These are phyloP conservation scores for Neoarthrinium moseri DNA, from an alignment of 2,329 filamentous ascomycete genomes.

Conservation along the genomic window DNA sequence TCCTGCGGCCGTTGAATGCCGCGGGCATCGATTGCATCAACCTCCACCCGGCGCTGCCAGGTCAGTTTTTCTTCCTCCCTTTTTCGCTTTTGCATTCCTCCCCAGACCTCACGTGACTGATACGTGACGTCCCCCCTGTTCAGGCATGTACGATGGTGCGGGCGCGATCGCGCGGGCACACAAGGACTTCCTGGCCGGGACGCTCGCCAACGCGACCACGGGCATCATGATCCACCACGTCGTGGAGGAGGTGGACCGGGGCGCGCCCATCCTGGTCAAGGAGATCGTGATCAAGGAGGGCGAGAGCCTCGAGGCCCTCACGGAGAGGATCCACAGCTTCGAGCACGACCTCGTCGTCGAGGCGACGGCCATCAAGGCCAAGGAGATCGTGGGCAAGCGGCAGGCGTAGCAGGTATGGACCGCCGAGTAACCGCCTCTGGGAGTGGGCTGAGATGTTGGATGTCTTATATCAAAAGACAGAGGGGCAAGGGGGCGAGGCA, in stretches of 20 bases:
- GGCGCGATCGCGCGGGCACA: slow-evolving; percentile 70
- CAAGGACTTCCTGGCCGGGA: slow-evolving; percentile 54
- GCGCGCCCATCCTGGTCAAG: slow-evolving; percentile 66
- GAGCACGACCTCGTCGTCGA: slow-evolving; percentile 81
- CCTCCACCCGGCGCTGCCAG: slow-evolving; percentile 68
- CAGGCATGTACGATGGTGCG: slow-evolving; percentile 66
- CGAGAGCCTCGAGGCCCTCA: slow-evolving; percentile 63
- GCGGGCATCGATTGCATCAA: slow-evolving; percentile 73
- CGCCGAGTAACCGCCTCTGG: no score
- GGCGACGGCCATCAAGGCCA: slow-evolving; percentile 47
- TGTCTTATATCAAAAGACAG: no score
- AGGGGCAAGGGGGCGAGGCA: no score
- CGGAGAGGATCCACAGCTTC: slow-evolving; percentile 69
- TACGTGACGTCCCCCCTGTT: slow-evolving; percentile 22
- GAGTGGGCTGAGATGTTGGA: no score
- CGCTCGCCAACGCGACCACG: slow-evolving; percentile 61
- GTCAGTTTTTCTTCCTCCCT: slow-evolving; percentile 14
- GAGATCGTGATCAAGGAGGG: slow-evolving; percentile 67
- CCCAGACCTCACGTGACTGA: not conserved
- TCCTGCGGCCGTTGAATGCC: slow-evolving; percentile 65
- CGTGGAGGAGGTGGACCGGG: slow-evolving; percentile 75
- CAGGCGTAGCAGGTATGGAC: no score
- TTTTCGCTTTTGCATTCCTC: no score
- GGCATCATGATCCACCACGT: slow-evolving; percentile 86
- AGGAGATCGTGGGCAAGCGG: slow-evolving; percentile 5